Conservation (phyloP, 169 alveolate genomes). For the Blepharisma undulans region DNA sequence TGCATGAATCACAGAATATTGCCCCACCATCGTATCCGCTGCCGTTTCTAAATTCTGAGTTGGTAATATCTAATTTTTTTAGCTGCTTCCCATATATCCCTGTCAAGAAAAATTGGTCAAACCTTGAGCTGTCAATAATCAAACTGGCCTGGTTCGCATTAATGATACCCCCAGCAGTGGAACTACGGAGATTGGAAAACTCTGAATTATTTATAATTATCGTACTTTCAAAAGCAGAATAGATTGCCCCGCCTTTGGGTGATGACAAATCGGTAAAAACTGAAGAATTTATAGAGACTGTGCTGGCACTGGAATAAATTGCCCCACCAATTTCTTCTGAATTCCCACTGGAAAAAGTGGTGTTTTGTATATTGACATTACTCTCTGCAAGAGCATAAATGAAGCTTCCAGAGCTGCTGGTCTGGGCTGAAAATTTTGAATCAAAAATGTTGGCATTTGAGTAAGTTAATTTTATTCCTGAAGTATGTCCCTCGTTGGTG, state of each 20-base stretch:
- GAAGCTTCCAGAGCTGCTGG: background rate
- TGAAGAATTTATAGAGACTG: background rate
- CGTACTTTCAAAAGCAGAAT: background rate
- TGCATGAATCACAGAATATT: background rate
- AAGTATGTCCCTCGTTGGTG: background rate
- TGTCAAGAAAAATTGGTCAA: background rate
- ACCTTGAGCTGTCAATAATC: background rate
- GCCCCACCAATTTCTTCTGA: background rate
- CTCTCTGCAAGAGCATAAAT: background rate
- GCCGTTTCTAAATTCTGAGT: background rate
- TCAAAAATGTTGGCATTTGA: background rate
- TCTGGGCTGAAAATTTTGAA: background rate
- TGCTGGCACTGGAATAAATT: background rate
- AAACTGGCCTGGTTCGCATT: background rate
- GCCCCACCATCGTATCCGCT: background rate
- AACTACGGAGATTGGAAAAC: background rate
- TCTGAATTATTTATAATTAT: background rate
- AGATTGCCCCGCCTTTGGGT: background rate
- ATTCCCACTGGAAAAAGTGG: background rate
- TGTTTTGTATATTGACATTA: background rate
- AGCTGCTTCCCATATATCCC: background rate
- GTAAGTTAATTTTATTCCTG: background rate
- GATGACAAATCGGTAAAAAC: background rate
- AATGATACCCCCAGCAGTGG: background rate
- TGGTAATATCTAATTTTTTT: background rate